A percentile compares a stretch with the other conserved stretches of the same genome.
Evolutionary conservation across 441 rosid species (phyloP).

Genomic region (Bocquillonia castaneifolia): DNA sequence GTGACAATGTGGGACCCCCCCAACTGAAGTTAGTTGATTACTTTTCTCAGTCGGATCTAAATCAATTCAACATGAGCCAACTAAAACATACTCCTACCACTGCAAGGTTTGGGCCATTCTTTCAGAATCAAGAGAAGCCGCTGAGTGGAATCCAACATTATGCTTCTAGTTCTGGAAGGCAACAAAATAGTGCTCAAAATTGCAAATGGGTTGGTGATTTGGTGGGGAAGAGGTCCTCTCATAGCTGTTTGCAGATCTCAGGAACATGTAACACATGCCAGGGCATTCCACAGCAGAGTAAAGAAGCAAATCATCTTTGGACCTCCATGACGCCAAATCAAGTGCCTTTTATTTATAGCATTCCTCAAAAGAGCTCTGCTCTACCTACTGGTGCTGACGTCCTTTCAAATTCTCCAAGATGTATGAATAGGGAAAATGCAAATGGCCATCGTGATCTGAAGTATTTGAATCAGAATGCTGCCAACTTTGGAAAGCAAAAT

Average conservation of each 20-base stretch:
- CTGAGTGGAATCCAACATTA: constrained; percentile 40
- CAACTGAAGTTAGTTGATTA: constrained; percentile 38
- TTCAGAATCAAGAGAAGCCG: constrained; percentile 40
- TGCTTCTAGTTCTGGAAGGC: constrained; percentile 35
- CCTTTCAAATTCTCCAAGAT: constrained; percentile 32
- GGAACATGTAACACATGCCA: constrained; percentile 47
- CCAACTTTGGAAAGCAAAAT: constrained; percentile 39
- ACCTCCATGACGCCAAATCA: constrained; percentile 42
- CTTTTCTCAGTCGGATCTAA: constrained; percentile 37
- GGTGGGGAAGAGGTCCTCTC: constrained; percentile 36
- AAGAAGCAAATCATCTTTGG: constrained; percentile 43
- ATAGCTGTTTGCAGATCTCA: constrained; percentile 31
- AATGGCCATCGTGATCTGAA: constrained; percentile 31
- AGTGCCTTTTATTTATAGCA: constrained; percentile 35
- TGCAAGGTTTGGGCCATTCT: constrained; percentile 33
- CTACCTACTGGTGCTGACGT: constrained; percentile 30
- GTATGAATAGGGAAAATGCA: constrained; percentile 26
- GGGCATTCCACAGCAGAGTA: constrained; percentile 41
- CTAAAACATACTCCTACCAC: constrained; percentile 38
- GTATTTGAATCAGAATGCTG: constrained; percentile 36
- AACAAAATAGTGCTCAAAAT: constrained; percentile 32
- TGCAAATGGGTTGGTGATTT: constrained; percentile 44
- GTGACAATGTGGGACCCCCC: constrained; percentile 29
- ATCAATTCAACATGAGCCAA: constrained; percentile 27
- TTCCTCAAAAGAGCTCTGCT: constrained; percentile 32